Percentiles rank a stretch among this genome's conserved stretches.
These are phyloP conservation scores for Aspergillus quadrilineatus DNA, from an alignment of 2,329 filamentous ascomycete species.

Conservation along the genomic window DNA sequence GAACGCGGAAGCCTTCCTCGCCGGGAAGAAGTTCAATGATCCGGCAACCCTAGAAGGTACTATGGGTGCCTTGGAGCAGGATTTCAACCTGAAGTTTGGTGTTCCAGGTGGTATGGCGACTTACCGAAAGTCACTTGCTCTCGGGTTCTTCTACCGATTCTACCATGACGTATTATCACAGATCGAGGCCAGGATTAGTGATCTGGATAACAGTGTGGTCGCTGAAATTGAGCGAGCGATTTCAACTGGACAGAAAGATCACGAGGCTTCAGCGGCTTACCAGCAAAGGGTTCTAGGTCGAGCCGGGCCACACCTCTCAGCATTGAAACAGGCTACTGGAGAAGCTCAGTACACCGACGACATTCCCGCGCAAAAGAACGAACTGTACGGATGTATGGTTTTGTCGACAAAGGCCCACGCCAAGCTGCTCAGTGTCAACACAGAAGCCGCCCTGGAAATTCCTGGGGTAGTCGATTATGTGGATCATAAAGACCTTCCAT, in stretches of 20 bases:
- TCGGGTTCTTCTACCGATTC: slow-evolving; percentile 96
- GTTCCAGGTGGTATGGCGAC: slow-evolving; percentile 98
- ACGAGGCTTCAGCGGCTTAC: slow-evolving; percentile 72
- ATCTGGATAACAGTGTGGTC: slow-evolving; percentile 71
- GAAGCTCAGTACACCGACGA: slow-evolving; percentile 97
- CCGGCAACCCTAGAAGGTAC: slow-evolving; percentile 80
- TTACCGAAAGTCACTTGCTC: slow-evolving; percentile 83
- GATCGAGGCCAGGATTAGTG: slow-evolving; percentile 48
- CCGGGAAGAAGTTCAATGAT: slow-evolving; percentile 77
- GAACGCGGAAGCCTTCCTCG: slow-evolving; percentile 69
- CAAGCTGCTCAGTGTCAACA: slow-evolving; percentile 75
- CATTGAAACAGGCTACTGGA: slow-evolving; percentile 88
- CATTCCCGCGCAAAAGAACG: slow-evolving; percentile 81
- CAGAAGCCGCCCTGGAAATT: slow-evolving; percentile 72
- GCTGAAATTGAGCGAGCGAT: slow-evolving; percentile 82
- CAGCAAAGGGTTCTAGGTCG: slow-evolving; percentile 80
- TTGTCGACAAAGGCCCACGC: slow-evolving; percentile 86
- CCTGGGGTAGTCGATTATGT: slow-evolving; percentile 83
- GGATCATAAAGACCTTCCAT: slow-evolving; percentile 78
- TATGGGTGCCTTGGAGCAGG: slow-evolving; percentile 83
- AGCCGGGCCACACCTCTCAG: slow-evolving; percentile 81
- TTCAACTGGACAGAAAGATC: slow-evolving; percentile 76
- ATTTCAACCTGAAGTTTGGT: slow-evolving; percentile 85
- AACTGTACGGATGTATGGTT: slow-evolving; percentile 84
- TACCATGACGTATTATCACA: slow-evolving; percentile 81